A percentile compares a stretch with the other conserved stretches of the same genome.
These are phyloP conservation scores for Xylariomycetidae sp. DNA, from an alignment of 2,329 filamentous ascomycete species.

Conservation along the genomic window DNA sequence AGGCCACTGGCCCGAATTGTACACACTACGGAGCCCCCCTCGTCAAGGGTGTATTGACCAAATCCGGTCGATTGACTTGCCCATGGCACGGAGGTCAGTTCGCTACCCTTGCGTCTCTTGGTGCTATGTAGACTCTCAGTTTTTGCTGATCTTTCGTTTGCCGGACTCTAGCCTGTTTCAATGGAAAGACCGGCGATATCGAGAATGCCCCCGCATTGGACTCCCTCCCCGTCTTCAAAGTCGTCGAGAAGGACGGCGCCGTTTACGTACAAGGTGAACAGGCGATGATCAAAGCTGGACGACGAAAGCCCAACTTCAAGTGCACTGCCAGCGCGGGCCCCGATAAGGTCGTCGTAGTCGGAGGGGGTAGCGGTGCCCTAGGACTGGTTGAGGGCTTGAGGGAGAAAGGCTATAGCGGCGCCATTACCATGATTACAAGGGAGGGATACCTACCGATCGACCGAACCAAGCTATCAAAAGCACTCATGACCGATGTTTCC, in stretches of 20 bases:
- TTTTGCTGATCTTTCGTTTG: slow-evolving; percentile 7
- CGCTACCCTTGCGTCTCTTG: too few species aligned
- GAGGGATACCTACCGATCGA: slow-evolving; percentile 89
- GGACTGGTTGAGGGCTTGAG: slow-evolving; percentile 80
- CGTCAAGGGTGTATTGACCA: slow-evolving; percentile 77
- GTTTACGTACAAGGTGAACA: slow-evolving; percentile 84
- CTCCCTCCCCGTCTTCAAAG: slow-evolving; percentile 74
- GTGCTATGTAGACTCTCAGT: too few species aligned
- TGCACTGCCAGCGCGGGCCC: slow-evolving; percentile 49
- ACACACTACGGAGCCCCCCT: slow-evolving; percentile 91
- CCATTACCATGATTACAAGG: slow-evolving; percentile 76
- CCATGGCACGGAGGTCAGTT: slow-evolving; percentile 88
- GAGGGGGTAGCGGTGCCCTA: slow-evolving; percentile 79
- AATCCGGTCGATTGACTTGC: slow-evolving; percentile 80
- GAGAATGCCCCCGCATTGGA: slow-evolving; percentile 93
- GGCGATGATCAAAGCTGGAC: slow-evolving; percentile 69
- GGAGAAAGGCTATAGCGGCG: slow-evolving; percentile 72
- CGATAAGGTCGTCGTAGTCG: slow-evolving; percentile 77
- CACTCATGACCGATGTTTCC: slow-evolving; percentile 72
- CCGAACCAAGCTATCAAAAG: slow-evolving; percentile 92
- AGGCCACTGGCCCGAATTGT: slow-evolving; percentile 80
- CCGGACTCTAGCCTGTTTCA: slow-evolving; percentile 73
- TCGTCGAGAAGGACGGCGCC: slow-evolving; percentile 74
- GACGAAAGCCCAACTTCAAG: slow-evolving; percentile 68
- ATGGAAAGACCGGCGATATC: slow-evolving; percentile 81